Conservation (phyloP, 192 early-diverging fungal species). For the Glomus cerebriforme region DNA sequence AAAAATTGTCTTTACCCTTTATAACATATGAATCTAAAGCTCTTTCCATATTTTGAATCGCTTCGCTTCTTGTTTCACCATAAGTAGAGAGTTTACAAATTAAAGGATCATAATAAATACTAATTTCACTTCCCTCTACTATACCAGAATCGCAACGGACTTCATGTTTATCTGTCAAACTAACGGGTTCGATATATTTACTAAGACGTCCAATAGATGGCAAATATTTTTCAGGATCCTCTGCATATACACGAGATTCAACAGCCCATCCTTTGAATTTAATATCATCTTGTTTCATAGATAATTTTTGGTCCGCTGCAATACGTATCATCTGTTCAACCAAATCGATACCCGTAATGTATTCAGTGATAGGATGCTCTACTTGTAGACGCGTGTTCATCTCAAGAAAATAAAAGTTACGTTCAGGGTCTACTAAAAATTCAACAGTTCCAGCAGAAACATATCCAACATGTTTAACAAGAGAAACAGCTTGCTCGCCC, state of each 20-base stretch:
- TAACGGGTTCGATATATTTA: constrained; percentile 81
- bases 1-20: constrained; percentile 51
- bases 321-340: constrained; percentile 96
- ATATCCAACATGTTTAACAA: constrained; percentile 74
- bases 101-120: constrained; percentile 96
- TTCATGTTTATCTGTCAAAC: constrained; percentile 47
- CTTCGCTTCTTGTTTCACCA: constrained; percentile 72
- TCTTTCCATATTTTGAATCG: constrained; percentile 74
- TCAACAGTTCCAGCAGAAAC: constrained; percentile 79
- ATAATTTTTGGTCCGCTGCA: constrained; percentile 76
- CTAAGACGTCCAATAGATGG: constrained; percentile 88
- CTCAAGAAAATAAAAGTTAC: constrained; percentile 81
- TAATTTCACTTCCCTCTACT: constrained; percentile 88
- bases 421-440: constrained; percentile 69
- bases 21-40: constrained; percentile 92
- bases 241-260: constrained; percentile 95
- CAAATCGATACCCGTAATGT: constrained; percentile 82
- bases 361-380: constrained; percentile 81
- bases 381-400: constrained; percentile 84
- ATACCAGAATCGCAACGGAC: constrained; percentile 95
- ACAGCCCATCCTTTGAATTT: constrained; percentile 88
- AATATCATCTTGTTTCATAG: constrained; percentile 74
- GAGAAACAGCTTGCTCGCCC: constrained; percentile 78
- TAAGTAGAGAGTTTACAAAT: constrained; percentile 94
- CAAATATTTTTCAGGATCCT: constrained; percentile 91